Conservation (phyloP, 352 stramenopile species). For the Phytophthora agathidicida region DNA sequence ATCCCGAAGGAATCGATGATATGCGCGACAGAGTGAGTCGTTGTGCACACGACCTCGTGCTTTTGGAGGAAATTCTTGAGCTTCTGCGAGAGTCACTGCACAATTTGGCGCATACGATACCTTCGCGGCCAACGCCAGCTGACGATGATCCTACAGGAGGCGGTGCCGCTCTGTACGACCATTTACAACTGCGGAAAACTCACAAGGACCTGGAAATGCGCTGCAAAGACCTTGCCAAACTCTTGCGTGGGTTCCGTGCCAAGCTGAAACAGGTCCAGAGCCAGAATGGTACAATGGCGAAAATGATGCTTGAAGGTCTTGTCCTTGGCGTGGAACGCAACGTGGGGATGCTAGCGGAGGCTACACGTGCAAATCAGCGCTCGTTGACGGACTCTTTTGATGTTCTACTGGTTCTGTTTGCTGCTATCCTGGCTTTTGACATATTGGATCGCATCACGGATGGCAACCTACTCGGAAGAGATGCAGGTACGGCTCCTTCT, state of each 20-base stretch:
- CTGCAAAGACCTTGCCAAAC: constrained; percentile 94
- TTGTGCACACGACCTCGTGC: constrained; percentile 94
- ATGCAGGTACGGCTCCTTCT: constrained; percentile 42
- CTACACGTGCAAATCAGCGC: constrained; percentile 70
- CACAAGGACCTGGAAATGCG: constrained; percentile 88
- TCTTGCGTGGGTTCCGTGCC: constrained; percentile 88
- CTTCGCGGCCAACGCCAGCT: constrained; percentile 55
- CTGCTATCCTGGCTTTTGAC: constrained; percentile 93
- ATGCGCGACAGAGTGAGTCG: constrained; percentile 92
- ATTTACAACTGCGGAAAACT: constrained; percentile 90
- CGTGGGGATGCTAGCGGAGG: constrained; percentile 58
- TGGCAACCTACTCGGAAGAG: constrained; percentile 83
- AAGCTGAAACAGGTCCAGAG: constrained; percentile 91
- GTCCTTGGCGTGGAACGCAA: constrained; percentile 71
- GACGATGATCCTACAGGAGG: constrained; percentile 78
- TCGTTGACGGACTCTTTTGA: constrained; percentile 78
- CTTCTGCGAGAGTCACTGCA: constrained; percentile 95
- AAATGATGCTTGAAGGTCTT: constrained; percentile 68
- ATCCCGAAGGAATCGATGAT: constrained; percentile 89
- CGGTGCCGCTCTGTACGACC: constrained; percentile 92
- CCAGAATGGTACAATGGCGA: constrained; percentile 81
- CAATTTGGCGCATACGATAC: constrained; percentile 84
- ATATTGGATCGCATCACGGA: constrained; percentile 96
- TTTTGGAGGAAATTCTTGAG: constrained; percentile 96
- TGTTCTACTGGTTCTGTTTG: constrained; percentile 92